Evolutionary conservation across 2,329 filamentous ascomycete genomes (phyloP).

Genomic region (Helminthosporium solani): DNA sequence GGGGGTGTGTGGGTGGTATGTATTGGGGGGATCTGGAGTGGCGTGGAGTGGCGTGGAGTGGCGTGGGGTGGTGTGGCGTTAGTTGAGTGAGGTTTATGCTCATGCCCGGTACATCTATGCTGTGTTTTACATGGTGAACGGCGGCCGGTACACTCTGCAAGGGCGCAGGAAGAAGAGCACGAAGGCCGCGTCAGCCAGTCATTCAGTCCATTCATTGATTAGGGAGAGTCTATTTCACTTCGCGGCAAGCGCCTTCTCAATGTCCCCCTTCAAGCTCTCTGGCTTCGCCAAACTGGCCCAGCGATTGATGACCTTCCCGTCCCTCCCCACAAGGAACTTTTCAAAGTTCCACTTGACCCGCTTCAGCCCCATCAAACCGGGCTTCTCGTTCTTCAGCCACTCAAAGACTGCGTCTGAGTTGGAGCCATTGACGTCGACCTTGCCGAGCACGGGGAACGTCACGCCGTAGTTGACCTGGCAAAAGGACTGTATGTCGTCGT

Average conservation of each 20-base stretch:
- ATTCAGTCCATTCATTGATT: too few species aligned
- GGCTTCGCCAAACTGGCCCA: slow-evolving; percentile 92
- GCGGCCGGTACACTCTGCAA: too few species aligned
- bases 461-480: slow-evolving; percentile 96
- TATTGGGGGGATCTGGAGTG: too few species aligned
- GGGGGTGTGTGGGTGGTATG: background rate
- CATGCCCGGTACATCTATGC: too few species aligned
- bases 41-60: too few species aligned
- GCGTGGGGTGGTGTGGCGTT: too few species aligned
- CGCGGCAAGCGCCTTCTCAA: slow-evolving; percentile 67
- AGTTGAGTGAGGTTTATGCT: too few species aligned
- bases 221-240: too few species aligned
- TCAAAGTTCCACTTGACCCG: slow-evolving; percentile 99
- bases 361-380: slow-evolving; percentile 85
- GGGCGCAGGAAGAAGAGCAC: too few species aligned
- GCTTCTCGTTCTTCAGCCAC: slow-evolving; percentile 70
- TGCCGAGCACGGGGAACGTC: slow-evolving; percentile 84
- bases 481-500: slow-evolving; percentile 64
- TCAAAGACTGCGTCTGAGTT: slow-evolving; percentile 75
- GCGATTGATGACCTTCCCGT: slow-evolving; percentile 80
- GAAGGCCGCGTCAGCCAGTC: too few species aligned
- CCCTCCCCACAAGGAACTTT: slow-evolving; percentile 87
- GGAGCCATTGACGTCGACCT: slow-evolving; percentile 86
- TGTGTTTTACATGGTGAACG: too few species aligned
- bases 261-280: slow-evolving; percentile 71